Evolutionary conservation across 1,284 basidiomycete genomes (phyloP), one percentile per base, ranked within the genome.

Genomic region (Cryptococcus sp.): DNA sequence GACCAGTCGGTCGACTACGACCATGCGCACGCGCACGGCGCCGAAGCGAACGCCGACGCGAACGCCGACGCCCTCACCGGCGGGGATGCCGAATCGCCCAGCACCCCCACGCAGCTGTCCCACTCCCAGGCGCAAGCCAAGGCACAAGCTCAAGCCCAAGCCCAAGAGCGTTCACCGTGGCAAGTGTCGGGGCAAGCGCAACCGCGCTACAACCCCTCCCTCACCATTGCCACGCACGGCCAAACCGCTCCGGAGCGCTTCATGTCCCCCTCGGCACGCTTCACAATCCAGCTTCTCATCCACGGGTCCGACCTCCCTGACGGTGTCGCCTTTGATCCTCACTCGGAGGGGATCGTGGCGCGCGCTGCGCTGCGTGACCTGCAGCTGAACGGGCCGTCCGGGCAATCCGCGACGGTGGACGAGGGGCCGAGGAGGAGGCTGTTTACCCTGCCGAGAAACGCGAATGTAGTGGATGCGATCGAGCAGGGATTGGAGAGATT

Each of bases 391-490:
- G 28, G 28, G 28, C 28, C 28, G 5, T 4, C 28, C 5, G 28
- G 28, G 5, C 37, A 44, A 28, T 49, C n/a, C 37, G 36, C 21
- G 47, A 44, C n/a, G 60, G 49, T 11, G 37, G 50, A 33, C 56
- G 63, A 46, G 40, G 67, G 69, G 33, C 79, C 86, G 63, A 80
- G 88, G 46, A 81, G 81, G 56, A 88, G 90, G 73, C 82, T 92
- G 45, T 88, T 95, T 70, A 83, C 88, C 54, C 87, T 95, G 77
- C 91, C 94, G 5, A 89, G 90, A 73, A 97, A 96, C 68, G 87
- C 89, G 28, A 98, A 91, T 0, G 94, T 97, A 1, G 91, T 93
- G 0, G 95, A 98, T 73, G 92, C 94, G 9, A 91, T 97, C 50
- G 95, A 98, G 73, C 81, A 90, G 44, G 89, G 88, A 12, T 72